Evolutionary conservation across 345 rosid genomes (phyloP).

Genomic region (Salix purpurea): DNA sequence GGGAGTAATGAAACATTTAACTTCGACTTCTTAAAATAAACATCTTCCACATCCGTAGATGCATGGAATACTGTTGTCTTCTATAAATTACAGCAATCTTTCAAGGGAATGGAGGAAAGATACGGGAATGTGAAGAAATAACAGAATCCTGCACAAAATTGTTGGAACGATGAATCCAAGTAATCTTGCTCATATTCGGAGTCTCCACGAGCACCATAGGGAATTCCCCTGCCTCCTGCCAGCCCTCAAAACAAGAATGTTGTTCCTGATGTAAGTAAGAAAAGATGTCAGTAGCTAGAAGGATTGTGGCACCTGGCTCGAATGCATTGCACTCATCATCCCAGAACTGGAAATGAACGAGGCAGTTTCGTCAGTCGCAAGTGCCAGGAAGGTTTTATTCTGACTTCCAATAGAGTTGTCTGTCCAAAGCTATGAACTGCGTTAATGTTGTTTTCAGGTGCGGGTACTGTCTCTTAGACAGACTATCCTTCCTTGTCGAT

Average conservation of each 20-base stretch:
- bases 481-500: constrained; percentile 17
- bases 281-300: constrained; percentile 57
- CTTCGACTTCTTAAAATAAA: neutral
- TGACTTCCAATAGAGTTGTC: constrained; percentile 21
- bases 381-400: constrained; percentile 50
- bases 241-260: constrained; percentile 45
- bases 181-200: constrained; percentile 72
- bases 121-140: constrained; percentile 53
- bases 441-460: constrained; percentile 69
- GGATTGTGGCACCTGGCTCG: constrained; percentile 56
- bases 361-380: constrained; percentile 70
- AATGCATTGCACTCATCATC: constrained; percentile 66
- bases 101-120: constrained; percentile 44
- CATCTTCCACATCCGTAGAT: neutral
- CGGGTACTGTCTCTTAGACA: constrained; percentile 51
- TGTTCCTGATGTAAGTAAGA: constrained; percentile 50
- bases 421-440: constrained; percentile 56
- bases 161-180: constrained; percentile 51
- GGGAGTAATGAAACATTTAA: neutral
- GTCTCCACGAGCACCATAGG: constrained; percentile 65
- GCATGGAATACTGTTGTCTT: neutral
- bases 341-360: constrained; percentile 71
- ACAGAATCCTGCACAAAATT: constrained; percentile 39
- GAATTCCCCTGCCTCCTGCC: constrained; percentile 69
- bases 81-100: too few species aligned